These are phyloP conservation scores for Punctularia strigosozonata DNA, from an alignment of 768 basidiomycete species.

Conservation along the genomic window DNA sequence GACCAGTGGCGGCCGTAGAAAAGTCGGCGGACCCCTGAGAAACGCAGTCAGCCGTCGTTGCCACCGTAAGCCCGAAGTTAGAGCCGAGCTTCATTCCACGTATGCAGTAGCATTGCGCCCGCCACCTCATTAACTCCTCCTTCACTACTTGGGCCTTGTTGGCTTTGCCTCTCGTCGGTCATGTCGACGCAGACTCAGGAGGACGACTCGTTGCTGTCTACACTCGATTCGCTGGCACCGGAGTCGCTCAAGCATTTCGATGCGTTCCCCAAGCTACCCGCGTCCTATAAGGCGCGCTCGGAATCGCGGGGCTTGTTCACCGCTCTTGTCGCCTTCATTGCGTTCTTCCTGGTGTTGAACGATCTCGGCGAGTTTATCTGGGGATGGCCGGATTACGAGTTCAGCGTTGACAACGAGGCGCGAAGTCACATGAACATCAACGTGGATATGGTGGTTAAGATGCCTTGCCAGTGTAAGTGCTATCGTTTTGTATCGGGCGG, in stretches of 20 bases:
- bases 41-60: no score
- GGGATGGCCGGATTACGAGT: conserved; percentile 88
- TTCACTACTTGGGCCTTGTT: no score
- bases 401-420: conserved; percentile 65
- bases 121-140: no score
- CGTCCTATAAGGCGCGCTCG: conserved; percentile 71
- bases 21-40: no score
- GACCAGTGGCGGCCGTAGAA: no score
- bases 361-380: conserved; percentile 87
- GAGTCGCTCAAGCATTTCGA: conserved; percentile 64
- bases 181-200: no score
- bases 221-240: conserved; percentile 54
- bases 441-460: conserved; percentile 85
- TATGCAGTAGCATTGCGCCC: no score
- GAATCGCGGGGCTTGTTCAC: conserved; percentile 77
- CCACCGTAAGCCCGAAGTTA: no score
- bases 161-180: no score
- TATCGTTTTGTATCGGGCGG: neutral
- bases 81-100: no score
- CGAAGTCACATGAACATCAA: conserved; percentile 69
- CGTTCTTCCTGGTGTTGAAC: conserved; percentile 70
- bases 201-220: conserved; percentile 38
- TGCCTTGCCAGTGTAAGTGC: conserved; percentile 82
- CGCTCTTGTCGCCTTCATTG: conserved; percentile 51
- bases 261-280: conserved; percentile 78